phyloP scores from a whole-genome alignment of 2,329 filamentous ascomycete species.

The Neopestalotiopsis sp. region DNA sequence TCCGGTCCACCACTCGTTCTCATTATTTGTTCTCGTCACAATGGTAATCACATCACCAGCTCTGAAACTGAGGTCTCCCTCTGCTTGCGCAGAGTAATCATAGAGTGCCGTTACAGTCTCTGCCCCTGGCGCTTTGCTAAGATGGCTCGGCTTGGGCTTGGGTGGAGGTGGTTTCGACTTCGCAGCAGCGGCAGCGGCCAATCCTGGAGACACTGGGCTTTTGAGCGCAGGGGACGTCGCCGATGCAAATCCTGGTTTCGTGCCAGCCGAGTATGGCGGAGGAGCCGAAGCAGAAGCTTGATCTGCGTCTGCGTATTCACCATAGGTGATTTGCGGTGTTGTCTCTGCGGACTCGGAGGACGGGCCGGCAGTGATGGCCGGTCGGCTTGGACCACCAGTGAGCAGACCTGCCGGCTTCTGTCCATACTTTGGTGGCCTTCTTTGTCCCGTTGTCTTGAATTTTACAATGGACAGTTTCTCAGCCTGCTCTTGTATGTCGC shows the following conservation, averaged over 20 bases:
- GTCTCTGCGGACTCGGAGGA: conserved; percentile 42
- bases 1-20: conserved; percentile 98
- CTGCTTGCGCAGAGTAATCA: conserved; percentile 94
- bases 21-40: conserved; percentile 79
- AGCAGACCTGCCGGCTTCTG: conserved; percentile 46
- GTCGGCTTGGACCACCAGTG: conserved; percentile 52
- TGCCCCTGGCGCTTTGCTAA: conserved; percentile 66
- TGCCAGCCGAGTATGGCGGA: conserved; percentile 70
- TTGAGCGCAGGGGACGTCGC: conserved; percentile 36
- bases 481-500: conserved; percentile 83
- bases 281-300: conserved; percentile 74
- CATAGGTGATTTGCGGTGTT: conserved; percentile 25
- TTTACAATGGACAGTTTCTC: conserved; percentile 86
- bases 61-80: conserved; percentile 89
- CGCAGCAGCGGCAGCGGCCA: conserved; percentile 56
- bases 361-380: conserved; percentile 38
- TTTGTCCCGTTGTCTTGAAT: conserved; percentile 86
- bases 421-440: conserved; percentile 63
- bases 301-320: conserved; percentile 23
- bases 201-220: conserved; percentile 34
- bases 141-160: conserved; percentile 78
- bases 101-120: conserved; percentile 92
- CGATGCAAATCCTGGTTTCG: conserved; percentile 33
- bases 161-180: conserved; percentile 80
- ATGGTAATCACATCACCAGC: conserved; percentile 93